Percentiles rank a stretch among this genome's conserved stretches.
phyloP scores from a whole-genome alignment of 768 basidiomycete genomes.

The Clavaria fumosa region DNA sequence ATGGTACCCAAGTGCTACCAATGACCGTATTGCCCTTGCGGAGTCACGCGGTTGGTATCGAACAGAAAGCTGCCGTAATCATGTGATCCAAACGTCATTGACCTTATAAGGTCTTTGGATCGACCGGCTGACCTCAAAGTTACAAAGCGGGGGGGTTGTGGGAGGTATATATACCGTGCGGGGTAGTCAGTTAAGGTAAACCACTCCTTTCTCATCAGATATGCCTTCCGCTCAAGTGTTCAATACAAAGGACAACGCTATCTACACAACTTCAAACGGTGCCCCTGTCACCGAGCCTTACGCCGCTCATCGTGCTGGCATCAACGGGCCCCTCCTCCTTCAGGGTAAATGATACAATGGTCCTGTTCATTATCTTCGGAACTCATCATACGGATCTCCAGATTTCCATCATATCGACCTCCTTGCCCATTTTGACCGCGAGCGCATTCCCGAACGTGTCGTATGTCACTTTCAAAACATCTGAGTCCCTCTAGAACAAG shows the following conservation, averaged over 20 bases:
- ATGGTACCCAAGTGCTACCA: too few species aligned
- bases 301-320: slow-evolving; percentile 59
- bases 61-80: too few species aligned
- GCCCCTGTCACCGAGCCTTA: slow-evolving; percentile 65
- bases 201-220: too few species aligned
- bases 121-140: too few species aligned
- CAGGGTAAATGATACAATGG: slow-evolving; percentile 38
- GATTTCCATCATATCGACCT: slow-evolving; percentile 85
- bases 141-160: too few species aligned
- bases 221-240: slow-evolving; percentile 58
- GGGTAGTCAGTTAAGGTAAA: too few species aligned
- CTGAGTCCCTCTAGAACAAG: too few species aligned
- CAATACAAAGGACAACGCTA: slow-evolving; percentile 35
- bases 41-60: too few species aligned
- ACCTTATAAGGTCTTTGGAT: too few species aligned
- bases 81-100: too few species aligned
- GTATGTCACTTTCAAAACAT: slow-evolving; percentile 37
- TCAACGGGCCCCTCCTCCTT: slow-evolving; percentile 69
- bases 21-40: too few species aligned
- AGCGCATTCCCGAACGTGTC: slow-evolving; percentile 92
- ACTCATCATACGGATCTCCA: slow-evolving; percentile 15
- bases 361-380: slow-evolving; percentile 7
- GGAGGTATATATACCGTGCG: too few species aligned
- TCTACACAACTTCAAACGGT: slow-evolving; percentile 81
- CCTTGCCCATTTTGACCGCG: slow-evolving; percentile 85